Evolutionary conservation across 2,329 filamentous ascomycete species (phyloP).

Genomic region (Hypoxylon sp.): DNA sequence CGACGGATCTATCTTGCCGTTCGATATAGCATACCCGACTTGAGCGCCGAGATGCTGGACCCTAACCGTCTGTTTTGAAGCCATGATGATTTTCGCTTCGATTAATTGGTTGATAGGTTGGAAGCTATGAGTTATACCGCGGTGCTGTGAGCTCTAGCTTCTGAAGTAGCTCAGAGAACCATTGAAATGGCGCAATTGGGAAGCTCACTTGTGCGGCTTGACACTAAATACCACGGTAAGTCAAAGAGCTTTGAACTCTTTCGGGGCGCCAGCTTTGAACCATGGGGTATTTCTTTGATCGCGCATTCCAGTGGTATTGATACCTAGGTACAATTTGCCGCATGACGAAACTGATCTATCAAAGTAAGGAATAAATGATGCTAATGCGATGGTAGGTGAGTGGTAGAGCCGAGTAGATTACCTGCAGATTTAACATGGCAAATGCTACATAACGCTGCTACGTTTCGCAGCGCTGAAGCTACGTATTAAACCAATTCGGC

Average conservation of each 20-base stretch:
- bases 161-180: neutral
- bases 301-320: neutral
- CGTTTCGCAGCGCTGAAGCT: too few species aligned
- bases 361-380: neutral
- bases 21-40: conserved; percentile 41
- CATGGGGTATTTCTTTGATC: conserved; percentile 20
- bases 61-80: conserved; percentile 32
- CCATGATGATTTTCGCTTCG: conserved; percentile 23
- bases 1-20: conserved; percentile 56
- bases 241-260: conserved; percentile 32
- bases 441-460: too few species aligned
- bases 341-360: neutral
- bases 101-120: neutral
- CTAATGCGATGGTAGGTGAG: neutral
- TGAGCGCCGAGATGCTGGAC: conserved; percentile 38
- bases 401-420: neutral
- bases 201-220: conserved; percentile 3
- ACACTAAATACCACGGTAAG: conserved; percentile 25
- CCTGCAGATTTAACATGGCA: neutral
- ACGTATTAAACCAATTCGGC: too few species aligned
- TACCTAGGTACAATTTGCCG: neutral
- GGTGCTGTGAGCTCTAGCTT: neutral
- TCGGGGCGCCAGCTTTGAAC: conserved; percentile 3
- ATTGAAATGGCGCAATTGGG: neutral
- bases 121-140: neutral